Evolutionary conservation across 2,329 filamentous ascomycete genomes (phyloP), one percentile per base, ranked within the genome.

Genomic region (Ophiocordyceps robertsii): DNA sequence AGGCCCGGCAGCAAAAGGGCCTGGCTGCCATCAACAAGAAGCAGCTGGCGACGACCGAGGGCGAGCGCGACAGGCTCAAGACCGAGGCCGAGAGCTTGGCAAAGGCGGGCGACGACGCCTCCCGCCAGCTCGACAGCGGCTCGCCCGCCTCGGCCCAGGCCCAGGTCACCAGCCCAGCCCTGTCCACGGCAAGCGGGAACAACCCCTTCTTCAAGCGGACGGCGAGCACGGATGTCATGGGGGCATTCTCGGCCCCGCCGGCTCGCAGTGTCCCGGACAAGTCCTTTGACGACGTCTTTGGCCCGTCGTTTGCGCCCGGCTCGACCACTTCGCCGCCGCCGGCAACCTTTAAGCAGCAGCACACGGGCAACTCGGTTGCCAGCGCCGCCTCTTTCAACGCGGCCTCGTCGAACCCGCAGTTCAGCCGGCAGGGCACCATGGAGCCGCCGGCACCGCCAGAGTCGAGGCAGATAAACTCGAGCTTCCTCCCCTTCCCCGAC

Each of bases 21-120:
- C 72, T 96, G 50, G 90, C 94, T 29, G 89, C 92, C 37, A 98
- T 98, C 66, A 95, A 95, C 67, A 96, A 93, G 72, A 98, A 98
- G 67, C 92, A 98, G 64, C 69, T 96, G 46, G 77, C 82, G 31
- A 95, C 89, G 1, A 86, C 83, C 44, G 92, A 98, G 61, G 77
- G 76, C 39, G 90, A 96, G 60, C 77, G 85, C 29, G 90, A 96
- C 46, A 90, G 86, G 67, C 69, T 95, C 33, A 89, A 88, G 66
- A 67, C 70, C 2, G 90, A 96, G 60, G 81, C 82, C 37, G 80
- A 80, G 45, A 79, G 77, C 41, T 72, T 82, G 49, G 73, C 65
- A 59, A 82, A 72, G 69, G 77, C 67, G 54, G 77, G 67, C 51
- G 77, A 76, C 56, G 80, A 78, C 46, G 63, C 66, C 42, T 64